Evolutionary conservation across 2,329 filamentous ascomycete species (phyloP).

Genomic region (Emmonsiellopsis sp.): DNA sequence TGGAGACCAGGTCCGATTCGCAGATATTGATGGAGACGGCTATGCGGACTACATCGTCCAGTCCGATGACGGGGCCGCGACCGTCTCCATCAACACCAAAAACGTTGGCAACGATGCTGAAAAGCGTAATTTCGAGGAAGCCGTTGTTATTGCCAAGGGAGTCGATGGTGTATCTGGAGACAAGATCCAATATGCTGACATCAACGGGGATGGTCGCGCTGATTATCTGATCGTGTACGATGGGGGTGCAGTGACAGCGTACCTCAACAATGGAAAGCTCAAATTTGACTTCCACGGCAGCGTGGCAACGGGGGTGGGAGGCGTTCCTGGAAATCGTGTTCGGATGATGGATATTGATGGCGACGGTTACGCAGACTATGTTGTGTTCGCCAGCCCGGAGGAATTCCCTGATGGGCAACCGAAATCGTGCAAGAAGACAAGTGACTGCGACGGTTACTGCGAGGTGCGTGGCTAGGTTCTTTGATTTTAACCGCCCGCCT

Average conservation of each 20-base stretch:
- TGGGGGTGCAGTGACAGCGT: slow-evolving; percentile 5
- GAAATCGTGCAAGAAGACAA: no score
- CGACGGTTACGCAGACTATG: no score
- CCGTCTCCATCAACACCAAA: not conserved
- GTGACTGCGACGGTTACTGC: no score
- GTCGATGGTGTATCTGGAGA: no score
- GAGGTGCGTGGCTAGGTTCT: no score
- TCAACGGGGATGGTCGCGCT: slow-evolving; percentile 1
- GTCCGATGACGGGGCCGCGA: not conserved
- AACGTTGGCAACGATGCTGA: no score
- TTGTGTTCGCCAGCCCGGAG: no score
- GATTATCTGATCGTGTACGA: slow-evolving; percentile 3
- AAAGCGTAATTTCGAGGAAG: no score
- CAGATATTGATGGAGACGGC: not conserved
- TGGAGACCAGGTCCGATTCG: not conserved
- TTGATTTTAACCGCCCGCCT: no score
- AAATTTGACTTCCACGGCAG: not conserved
- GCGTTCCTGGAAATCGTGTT: not conserved
- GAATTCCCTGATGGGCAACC: no score
- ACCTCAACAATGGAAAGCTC: not conserved
- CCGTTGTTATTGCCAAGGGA: no score
- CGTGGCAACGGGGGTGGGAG: not conserved
- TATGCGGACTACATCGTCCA: not conserved
- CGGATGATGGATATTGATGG: not conserved
- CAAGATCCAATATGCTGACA: slow-evolving; percentile 3